These are phyloP conservation scores for Phalaenopsis aphrodite DNA, from an alignment of 106 monocot genomes.

Conservation along the genomic window DNA sequence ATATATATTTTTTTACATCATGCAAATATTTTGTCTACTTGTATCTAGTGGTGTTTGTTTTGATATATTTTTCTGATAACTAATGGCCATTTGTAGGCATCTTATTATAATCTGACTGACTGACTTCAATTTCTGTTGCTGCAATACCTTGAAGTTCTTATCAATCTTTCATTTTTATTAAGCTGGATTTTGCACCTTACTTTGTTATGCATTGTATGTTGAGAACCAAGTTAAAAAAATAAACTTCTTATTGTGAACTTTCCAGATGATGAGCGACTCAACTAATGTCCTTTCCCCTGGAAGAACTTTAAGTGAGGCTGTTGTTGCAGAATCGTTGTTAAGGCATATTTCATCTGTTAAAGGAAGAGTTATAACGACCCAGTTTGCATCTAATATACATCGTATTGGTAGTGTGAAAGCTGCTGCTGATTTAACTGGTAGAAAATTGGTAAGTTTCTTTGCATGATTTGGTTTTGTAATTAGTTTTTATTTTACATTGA, in stretches of 20 bases:
- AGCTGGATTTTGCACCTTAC: neutral
- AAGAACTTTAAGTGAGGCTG: constrained; percentile 84
- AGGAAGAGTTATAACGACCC: constrained; percentile 96
- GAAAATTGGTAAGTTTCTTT: constrained; percentile 65
- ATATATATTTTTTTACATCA: too few species aligned
- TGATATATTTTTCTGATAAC: neutral
- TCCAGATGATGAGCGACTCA: constrained; percentile 99
- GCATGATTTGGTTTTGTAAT: neutral
- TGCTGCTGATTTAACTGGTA: constrained; percentile 95
- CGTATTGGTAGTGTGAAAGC: constrained; percentile 96
- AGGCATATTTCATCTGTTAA: constrained; percentile 79
- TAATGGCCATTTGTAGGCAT: neutral
- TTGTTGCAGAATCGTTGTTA: constrained; percentile 79
- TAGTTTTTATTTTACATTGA: neutral
- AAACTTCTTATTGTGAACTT: constrained; percentile 5
- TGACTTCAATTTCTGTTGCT: neutral
- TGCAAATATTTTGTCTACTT: neutral
- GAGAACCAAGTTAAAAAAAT: neutral
- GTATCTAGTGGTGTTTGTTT: neutral
- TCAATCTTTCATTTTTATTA: neutral
- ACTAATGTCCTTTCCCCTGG: constrained; percentile 93
- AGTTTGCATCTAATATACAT: constrained; percentile 99
- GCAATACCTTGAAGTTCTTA: neutral
- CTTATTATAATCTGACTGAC: neutral
- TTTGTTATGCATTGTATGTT: neutral